Percentiles rank a stretch among this genome's conserved stretches.
Conservation (phyloP, 169 alveolate genomes). For the Fabrea salina region DNA sequence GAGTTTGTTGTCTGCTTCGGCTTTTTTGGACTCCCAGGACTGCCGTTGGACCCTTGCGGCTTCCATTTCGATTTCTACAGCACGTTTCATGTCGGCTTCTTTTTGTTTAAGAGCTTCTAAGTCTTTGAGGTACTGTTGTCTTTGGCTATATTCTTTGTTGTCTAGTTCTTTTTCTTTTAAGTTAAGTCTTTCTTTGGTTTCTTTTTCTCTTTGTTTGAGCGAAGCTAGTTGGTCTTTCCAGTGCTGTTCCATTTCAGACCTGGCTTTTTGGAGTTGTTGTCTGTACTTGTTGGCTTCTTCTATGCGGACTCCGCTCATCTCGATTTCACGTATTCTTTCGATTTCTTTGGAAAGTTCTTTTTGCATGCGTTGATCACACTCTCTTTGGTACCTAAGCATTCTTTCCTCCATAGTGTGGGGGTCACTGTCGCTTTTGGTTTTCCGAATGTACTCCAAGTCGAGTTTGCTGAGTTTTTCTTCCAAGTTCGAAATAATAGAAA, state of each 20-base stretch:
- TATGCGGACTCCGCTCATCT: conserved; percentile 38
- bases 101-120: conserved; percentile 41
- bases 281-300: conserved; percentile 60
- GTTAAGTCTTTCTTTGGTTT: conserved; percentile 39
- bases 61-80: conserved; percentile 45
- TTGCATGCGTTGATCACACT: conserved; percentile 37
- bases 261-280: conserved; percentile 38
- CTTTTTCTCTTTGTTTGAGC: conserved; percentile 45
- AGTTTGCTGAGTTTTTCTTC: not conserved
- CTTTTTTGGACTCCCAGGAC: conserved; percentile 29
- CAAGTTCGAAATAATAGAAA: not conserved
- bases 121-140: conserved; percentile 43
- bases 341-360: conserved; percentile 46
- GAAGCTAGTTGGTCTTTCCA: conserved; percentile 47
- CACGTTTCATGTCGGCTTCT: conserved; percentile 47
- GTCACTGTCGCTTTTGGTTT: not conserved
- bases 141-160: conserved; percentile 38
- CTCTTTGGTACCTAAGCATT: conserved; percentile 47
- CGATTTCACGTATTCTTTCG: conserved; percentile 45
- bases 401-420: conserved; percentile 51
- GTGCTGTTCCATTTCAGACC: conserved; percentile 47
- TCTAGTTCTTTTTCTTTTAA: conserved; percentile 49
- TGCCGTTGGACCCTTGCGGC: conserved; percentile 38
- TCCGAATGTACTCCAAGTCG: not conserved
- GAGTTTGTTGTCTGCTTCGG: conserved; percentile 38